Evolutionary conservation across 1,139 yeast genomes (phyloP).

Genomic region (Nakaseomyces sp.): DNA sequence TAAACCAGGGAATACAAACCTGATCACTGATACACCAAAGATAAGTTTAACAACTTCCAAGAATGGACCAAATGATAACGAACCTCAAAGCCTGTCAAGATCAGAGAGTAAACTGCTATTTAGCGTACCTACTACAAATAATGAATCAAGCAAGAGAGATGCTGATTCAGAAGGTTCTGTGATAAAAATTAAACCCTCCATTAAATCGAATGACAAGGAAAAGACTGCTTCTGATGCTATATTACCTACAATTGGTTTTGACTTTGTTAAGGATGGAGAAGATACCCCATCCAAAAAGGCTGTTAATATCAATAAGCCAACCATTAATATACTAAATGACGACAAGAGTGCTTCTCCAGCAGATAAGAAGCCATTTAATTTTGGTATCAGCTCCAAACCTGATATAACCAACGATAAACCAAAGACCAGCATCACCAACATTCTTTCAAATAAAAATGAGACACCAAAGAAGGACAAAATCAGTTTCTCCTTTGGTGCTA

Average conservation of each 20-base stretch:
- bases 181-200: not conserved
- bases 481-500: not conserved
- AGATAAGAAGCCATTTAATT: not conserved
- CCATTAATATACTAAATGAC: not conserved
- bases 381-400: not conserved
- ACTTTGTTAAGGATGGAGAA: conserved; percentile 21
- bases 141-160: not conserved
- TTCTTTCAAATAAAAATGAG: not conserved
- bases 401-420: not conserved
- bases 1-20: not conserved
- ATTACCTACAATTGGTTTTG: conserved; percentile 26
- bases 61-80: not conserved
- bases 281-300: conserved; percentile 15
- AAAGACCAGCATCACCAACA: not conserved
- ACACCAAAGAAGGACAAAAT: not conserved
- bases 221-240: conserved; percentile 11
- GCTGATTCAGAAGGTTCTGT: not conserved
- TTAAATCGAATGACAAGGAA: not conserved
- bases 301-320: not conserved
- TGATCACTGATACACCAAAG: not conserved
- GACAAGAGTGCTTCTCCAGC: not conserved
- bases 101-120: conserved; percentile 10
- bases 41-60: not conserved
- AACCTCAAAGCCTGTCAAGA: conserved; percentile 5
- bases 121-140: not conserved